Conservation (phyloP, 768 basidiomycete species). For the Kwoniella dendrophila region DNA sequence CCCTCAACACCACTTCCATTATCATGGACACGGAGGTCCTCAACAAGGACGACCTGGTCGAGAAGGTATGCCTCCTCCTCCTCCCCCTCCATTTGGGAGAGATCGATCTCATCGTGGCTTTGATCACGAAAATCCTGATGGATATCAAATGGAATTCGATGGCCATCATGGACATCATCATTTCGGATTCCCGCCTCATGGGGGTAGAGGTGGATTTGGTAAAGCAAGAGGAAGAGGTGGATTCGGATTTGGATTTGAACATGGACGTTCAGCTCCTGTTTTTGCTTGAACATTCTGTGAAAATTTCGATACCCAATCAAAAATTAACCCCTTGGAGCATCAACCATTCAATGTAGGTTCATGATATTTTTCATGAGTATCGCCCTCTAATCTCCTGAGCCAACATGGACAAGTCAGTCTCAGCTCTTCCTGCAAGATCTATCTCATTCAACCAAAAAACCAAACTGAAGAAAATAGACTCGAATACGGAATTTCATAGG, state of each 20-base stretch:
- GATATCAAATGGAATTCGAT: background rate
- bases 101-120: background rate
- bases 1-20: background rate
- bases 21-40: background rate
- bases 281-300: background rate
- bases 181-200: background rate
- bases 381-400: too few species aligned
- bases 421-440: too few species aligned
- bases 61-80: background rate
- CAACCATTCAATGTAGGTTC: too few species aligned
- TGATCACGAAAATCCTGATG: background rate
- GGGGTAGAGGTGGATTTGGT: background rate
- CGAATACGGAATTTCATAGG: too few species aligned
- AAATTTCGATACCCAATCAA: constrained; percentile 3
- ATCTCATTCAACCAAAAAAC: too few species aligned
- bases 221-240: background rate
- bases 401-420: too few species aligned
- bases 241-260: background rate
- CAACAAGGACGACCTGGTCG: background rate
- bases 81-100: background rate
- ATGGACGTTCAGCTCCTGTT: background rate
- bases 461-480: too few species aligned
- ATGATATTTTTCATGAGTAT: too few species aligned
- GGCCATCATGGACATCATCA: background rate
- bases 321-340: too few species aligned